Evolutionary conservation across 257 asterid genomes (phyloP), one percentile per base, ranked within the genome.

Genomic region (Solanum etuberosum): DNA sequence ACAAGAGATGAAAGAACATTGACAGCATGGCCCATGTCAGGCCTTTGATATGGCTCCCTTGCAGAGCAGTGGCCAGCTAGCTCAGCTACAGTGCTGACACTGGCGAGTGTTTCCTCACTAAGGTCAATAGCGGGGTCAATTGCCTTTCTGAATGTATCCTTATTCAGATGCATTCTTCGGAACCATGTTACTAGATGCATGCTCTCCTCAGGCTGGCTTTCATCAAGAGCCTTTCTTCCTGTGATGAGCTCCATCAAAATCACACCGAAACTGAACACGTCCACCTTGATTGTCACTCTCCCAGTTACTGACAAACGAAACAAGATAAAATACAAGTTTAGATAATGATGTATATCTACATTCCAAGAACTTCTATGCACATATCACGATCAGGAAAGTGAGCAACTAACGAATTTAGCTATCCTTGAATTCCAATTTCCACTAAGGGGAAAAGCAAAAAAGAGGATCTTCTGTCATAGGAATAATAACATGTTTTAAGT

Each of bases 181-280:
- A 97, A 97, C 99, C 99, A 97, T 83, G 99, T 94, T 3, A 97
- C 98, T 1, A 97, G 97, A 92, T 95, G 99, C 96, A 95, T 91
- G 89, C 98, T 94, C 90, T 97, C 99, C 90, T 97, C 99, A 0
- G 98, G 95, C 51, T 97, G 98, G 91, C 94, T 93, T 90, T 95
- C 98, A 72, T 97, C 99, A 1, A 97, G 94, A 10, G 99, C 98
- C 87, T 94, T 97, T 88, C 98, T 78, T 42, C 98, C 99, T 0
- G 98, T 95, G 90, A 97, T 94, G 61, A 97, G 91, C 88, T 95
- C 99, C 99, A 97, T 97, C 85, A 97, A 86, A 92, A 97, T 97
- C 85, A 95, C 99, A 10, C 99, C 99, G 20, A 97, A 97, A 68
- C 98, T 95, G 96, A 90, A 97, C 7, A 97, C 98, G 18, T 96